Conservation (phyloP, 768 basidiomycete species). For the Kwoniella botswanensis region DNA sequence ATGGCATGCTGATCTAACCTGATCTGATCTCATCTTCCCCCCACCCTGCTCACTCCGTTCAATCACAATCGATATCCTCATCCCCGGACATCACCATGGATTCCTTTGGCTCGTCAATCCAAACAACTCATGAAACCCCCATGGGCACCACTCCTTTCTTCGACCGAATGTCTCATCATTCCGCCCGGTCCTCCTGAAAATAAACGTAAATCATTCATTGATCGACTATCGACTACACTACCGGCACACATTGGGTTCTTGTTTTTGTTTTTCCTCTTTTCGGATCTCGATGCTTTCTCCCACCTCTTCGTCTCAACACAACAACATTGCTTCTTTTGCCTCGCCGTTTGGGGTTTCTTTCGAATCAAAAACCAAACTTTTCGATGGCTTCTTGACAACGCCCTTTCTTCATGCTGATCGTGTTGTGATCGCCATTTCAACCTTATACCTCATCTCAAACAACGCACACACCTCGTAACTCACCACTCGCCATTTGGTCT, state of each 20-base stretch:
- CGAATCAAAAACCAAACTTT: not conserved
- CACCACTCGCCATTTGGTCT: not conserved
- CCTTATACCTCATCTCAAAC: not conserved
- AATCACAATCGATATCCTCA: not conserved
- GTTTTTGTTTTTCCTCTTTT: not conserved
- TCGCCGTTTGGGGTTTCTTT: not conserved
- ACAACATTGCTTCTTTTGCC: not conserved
- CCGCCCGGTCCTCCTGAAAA: not conserved
- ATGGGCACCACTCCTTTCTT: not conserved
- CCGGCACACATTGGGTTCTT: too few species aligned
- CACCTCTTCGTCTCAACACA: not conserved
- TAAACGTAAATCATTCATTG: not conserved
- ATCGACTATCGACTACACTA: not conserved
- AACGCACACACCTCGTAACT: slow-evolving; percentile 8
- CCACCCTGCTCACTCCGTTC: not conserved
- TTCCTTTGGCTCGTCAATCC: too few species aligned
- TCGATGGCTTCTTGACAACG: slow-evolving; percentile 8
- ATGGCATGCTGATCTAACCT: not conserved
- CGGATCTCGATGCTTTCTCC: not conserved
- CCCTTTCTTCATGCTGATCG: slow-evolving; percentile 1
- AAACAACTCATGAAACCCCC: too few species aligned
- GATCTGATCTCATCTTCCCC: not conserved
- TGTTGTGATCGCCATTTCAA: slow-evolving; percentile 2
- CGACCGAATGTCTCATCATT: not conserved
- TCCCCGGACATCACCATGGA: too few species aligned